phyloP scores from a whole-genome alignment of 108 stramenopile genomes.

The Cyclotella kingstonii region DNA sequence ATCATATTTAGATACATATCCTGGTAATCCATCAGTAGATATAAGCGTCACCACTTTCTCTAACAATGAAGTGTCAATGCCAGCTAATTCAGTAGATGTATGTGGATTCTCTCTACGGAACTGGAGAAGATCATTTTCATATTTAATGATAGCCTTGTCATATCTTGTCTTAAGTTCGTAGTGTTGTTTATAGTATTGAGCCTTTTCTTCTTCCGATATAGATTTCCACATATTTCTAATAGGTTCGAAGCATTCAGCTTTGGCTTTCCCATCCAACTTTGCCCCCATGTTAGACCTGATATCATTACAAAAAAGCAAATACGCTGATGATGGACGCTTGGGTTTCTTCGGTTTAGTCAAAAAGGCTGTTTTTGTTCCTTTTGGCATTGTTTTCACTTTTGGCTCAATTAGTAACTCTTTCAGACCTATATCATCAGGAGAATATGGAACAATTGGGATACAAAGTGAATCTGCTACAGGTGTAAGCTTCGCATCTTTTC shows the following conservation, averaged over 20 bases:
- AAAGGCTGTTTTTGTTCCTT: background rate
- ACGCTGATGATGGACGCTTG: conserved; percentile 49
- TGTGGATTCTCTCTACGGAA: conserved; percentile 37
- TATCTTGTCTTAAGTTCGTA: conserved; percentile 29
- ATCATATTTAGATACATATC: conserved; percentile 43
- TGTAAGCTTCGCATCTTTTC: conserved; percentile 32
- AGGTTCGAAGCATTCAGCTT: conserved; percentile 25
- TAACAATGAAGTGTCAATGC: conserved; percentile 53
- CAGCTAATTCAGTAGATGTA: conserved; percentile 1
- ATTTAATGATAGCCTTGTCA: conserved; percentile 27
- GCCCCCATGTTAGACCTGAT: conserved; percentile 21
- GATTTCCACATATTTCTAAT: conserved; percentile 49
- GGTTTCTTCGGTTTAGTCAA: conserved; percentile 46
- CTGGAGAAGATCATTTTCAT: conserved; percentile 35
- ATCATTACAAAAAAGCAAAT: conserved; percentile 40
- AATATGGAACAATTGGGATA: conserved; percentile 50
- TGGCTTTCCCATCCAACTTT: conserved; percentile 26
- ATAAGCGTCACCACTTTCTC: conserved; percentile 80
- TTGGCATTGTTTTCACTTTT: conserved; percentile 3
- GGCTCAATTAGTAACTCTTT: conserved; percentile 25
- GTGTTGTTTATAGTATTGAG: conserved; percentile 28
- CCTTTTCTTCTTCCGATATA: conserved; percentile 35
- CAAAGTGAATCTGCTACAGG: conserved; percentile 62
- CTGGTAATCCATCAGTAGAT: conserved; percentile 29
- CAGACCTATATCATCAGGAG: conserved; percentile 21